Percentiles rank a stretch among this genome's conserved stretches.
These are phyloP conservation scores for Aspergillus ibericus DNA, from an alignment of 2,329 filamentous ascomycete genomes.

Conservation along the genomic window DNA sequence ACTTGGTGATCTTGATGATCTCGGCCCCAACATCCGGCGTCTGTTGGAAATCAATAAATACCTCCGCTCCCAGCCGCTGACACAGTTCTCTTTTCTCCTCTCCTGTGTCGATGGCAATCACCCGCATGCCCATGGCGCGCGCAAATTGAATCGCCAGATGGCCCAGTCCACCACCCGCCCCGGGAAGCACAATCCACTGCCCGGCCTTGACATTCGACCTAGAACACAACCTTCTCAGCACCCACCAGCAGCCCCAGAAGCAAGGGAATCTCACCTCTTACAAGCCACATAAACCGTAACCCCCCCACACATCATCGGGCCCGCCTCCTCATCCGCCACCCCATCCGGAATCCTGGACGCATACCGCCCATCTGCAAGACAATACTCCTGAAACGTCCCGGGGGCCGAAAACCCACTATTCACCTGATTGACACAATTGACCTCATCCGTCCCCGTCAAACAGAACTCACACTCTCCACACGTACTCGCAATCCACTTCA, in stretches of 20 bases:
- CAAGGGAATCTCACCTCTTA: background rate
- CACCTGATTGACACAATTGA: slow-evolving; percentile 17
- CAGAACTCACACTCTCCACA: slow-evolving; percentile 24
- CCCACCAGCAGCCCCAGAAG: background rate
- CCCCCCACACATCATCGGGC: slow-evolving; percentile 25
- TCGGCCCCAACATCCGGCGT: slow-evolving; percentile 76
- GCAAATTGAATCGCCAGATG: slow-evolving; percentile 82
- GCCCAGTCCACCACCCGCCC: slow-evolving; percentile 62
- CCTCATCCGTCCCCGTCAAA: slow-evolving; percentile 15
- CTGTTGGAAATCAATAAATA: slow-evolving; percentile 76
- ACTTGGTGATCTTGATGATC: slow-evolving; percentile 75
- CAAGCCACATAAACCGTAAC: slow-evolving; percentile 25
- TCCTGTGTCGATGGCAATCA: slow-evolving; percentile 80
- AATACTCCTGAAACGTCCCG: slow-evolving; percentile 24
- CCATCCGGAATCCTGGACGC: slow-evolving; percentile 20
- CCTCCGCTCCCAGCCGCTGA: slow-evolving; percentile 65
- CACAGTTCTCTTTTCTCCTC: slow-evolving; percentile 72
- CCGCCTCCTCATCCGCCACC: slow-evolving; percentile 18
- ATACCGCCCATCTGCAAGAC: slow-evolving; percentile 17
- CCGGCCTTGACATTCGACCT: slow-evolving; percentile 36
- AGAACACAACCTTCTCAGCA: background rate
- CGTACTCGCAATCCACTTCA: slow-evolving; percentile 21
- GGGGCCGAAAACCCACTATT: slow-evolving; percentile 19
- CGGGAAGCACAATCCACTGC: slow-evolving; percentile 30
- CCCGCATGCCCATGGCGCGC: slow-evolving; percentile 80